phyloP scores from a whole-genome alignment of 2,329 filamentous ascomycete genomes.

The Penicillium brevicompactum region DNA sequence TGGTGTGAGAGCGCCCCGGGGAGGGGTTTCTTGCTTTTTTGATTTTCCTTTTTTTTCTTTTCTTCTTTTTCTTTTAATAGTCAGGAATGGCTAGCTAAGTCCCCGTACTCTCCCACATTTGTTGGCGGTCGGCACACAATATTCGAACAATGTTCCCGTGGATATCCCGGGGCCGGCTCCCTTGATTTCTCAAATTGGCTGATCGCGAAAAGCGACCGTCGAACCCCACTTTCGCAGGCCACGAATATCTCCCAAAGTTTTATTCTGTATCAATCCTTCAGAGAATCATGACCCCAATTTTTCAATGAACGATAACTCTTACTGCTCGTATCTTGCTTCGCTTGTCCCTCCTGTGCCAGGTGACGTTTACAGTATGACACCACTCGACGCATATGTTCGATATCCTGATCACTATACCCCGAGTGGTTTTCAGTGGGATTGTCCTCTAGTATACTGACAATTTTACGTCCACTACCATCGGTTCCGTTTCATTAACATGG shows the following conservation, averaged over 20 bases:
- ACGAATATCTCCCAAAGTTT: background rate
- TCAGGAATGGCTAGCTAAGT: too few relatives aligned
- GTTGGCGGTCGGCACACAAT: too few relatives aligned
- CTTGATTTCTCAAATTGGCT: background rate
- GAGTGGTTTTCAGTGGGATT: conserved; percentile 52
- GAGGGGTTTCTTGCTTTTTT: too few relatives aligned
- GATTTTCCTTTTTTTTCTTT: too few relatives aligned
- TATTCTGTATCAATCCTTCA: conserved; percentile 40
- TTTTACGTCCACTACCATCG: conserved; percentile 58
- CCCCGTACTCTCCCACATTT: too few relatives aligned
- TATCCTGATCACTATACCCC: conserved; percentile 59
- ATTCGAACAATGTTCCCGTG: background rate
- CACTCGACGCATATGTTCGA: conserved; percentile 64
- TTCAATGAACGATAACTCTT: conserved; percentile 61
- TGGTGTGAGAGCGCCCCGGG: too few relatives aligned
- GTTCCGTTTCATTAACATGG: background rate
- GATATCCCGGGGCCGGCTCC: too few relatives aligned
- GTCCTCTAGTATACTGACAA: conserved; percentile 63
- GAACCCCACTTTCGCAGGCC: background rate
- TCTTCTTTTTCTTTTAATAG: too few relatives aligned
- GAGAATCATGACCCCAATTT: conserved; percentile 62
- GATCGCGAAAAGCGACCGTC: background rate
- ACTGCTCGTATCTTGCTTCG: conserved; percentile 57
- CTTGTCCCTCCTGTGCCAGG: conserved; percentile 60
- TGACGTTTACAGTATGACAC: conserved; percentile 68